phyloP scores from a whole-genome alignment of 257 asterid genomes.

The Mentha longifolia region DNA sequence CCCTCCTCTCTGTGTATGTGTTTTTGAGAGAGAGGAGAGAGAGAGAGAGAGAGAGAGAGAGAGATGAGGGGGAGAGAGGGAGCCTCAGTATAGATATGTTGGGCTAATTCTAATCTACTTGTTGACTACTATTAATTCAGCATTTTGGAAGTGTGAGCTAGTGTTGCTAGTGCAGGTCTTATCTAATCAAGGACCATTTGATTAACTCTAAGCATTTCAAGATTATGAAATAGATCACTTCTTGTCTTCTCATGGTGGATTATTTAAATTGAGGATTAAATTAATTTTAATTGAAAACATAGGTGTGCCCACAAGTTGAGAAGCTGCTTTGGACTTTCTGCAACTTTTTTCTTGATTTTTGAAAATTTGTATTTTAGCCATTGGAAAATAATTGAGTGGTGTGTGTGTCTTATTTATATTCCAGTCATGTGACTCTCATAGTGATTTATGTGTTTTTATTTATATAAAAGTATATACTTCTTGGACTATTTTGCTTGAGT shows the following conservation, averaged over 20 bases:
- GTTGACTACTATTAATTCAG: background rate
- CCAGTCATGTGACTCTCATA: constrained; percentile 12
- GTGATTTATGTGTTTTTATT: background rate
- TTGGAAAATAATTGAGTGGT: constrained; percentile 4
- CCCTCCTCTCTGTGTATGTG: background rate
- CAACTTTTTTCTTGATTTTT: constrained; percentile 18
- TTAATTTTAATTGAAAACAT: background rate
- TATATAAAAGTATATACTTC: background rate
- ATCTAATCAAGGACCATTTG: constrained; percentile 15
- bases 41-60: background rate
- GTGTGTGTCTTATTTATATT: background rate
- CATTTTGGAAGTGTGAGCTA: background rate
- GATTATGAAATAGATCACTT: constrained; percentile 9
- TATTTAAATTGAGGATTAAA: background rate
- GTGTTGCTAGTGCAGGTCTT: background rate
- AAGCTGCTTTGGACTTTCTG: constrained; percentile 29
- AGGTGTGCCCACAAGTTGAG: constrained; percentile 9
- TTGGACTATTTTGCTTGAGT: background rate
- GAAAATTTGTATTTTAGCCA: constrained; percentile 20
- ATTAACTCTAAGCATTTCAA: constrained; percentile 14
- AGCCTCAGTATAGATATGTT: background rate
- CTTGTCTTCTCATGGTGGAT: constrained; percentile 5
- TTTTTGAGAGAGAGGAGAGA: background rate
- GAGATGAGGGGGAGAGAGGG: background rate
- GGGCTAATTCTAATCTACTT: constrained; percentile 17